Evolutionary conservation across 1,139 yeast genomes (phyloP), one percentile per base, ranked within the genome.

Genomic region (Pichia sp.): DNA sequence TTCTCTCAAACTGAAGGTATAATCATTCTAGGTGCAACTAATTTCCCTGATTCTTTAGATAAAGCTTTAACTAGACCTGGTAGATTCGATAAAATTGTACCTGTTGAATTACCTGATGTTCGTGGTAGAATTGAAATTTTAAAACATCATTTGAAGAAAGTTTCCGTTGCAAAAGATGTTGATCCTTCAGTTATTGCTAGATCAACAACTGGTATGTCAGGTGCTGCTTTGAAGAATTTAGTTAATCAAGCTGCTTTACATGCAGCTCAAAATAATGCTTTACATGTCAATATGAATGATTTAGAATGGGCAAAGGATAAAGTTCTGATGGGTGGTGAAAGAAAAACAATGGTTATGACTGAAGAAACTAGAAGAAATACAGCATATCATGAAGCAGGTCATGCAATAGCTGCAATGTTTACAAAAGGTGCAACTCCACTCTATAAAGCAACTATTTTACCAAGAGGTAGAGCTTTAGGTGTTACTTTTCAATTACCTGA

Each of bases 281-380:
- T 88, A 25, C 74, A 91, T 11, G 98, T 91, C 28, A 86, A 82
- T 57, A 85, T 86, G 95, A 61, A 64, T 36, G 97, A 93, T 63
- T 80, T 91, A 51, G 99, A 91, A 63, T 93, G 98, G 98, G 98
- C 99, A 36, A 93, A 93, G 63, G 99, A 91, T 62, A 91, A 91
- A 66, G 91, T 93, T 45, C 69, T 93, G 56, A 79, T 93, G 84
- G 99, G 99, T 40, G 98, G 97, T 28, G 99, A 95, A 50, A 83
- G 94, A 61, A 85, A 85, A 65, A 85, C 95, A 39, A 89, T 89
- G 97, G 96, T 91, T 39, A 76, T 91, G 65, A 89, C 98, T 21
- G 96, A 91, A 61, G 96, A 91, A 52, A 77, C 95, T 0, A 77
- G 97, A 62, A 77, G 75, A 53, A 89, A 91, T 53, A 93, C 98